Conservation (phyloP, 2,329 filamentous ascomycete species). For the Calycina marina region DNA sequence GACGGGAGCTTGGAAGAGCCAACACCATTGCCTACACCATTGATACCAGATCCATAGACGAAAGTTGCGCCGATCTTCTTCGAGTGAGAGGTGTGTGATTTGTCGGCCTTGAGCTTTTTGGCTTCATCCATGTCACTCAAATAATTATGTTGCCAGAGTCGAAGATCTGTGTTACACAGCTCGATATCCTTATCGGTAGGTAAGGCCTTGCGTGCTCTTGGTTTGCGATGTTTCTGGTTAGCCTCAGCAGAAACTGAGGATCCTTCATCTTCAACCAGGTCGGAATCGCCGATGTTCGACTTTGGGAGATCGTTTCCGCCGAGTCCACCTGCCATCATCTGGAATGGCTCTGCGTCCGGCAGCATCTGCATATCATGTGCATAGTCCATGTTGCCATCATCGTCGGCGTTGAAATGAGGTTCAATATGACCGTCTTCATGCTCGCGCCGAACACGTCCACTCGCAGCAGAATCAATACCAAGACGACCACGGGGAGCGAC, state of each 20-base stretch:
- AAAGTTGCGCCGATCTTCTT: constrained; percentile 50
- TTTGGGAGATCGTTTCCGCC: constrained; percentile 11
- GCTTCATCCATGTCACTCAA: constrained; percentile 41
- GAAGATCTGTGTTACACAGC: constrained; percentile 39
- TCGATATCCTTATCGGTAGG: constrained; percentile 33
- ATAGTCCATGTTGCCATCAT: constrained; percentile 14
- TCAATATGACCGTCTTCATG: constrained; percentile 24
- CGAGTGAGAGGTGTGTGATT: constrained; percentile 29
- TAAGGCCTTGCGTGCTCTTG: constrained; percentile 26
- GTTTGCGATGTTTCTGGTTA: constrained; percentile 23
- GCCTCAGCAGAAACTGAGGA: constrained; percentile 27
- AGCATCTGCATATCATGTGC: constrained; percentile 21
- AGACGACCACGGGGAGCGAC: constrained; percentile 7
- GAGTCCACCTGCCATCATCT: constrained; percentile 15
- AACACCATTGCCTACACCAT: constrained; percentile 33
- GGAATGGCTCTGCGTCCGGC: constrained; percentile 20
- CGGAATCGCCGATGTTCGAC: constrained; percentile 10
- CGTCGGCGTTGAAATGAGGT: constrained; percentile 17
- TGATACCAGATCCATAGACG: constrained; percentile 42
- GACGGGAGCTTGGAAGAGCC: constrained; percentile 25
- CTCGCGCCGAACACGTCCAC: constrained; percentile 27
- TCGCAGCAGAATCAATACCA: constrained; percentile 24
- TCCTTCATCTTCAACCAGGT: constrained; percentile 9
- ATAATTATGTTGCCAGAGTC: constrained; percentile 43
- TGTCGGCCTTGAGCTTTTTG: constrained; percentile 27